A percentile compares a stretch with the other conserved stretches of the same genome.
phyloP scores from a whole-genome alignment of 2,329 filamentous ascomycete species.

The Epichloe brachyelytri region DNA sequence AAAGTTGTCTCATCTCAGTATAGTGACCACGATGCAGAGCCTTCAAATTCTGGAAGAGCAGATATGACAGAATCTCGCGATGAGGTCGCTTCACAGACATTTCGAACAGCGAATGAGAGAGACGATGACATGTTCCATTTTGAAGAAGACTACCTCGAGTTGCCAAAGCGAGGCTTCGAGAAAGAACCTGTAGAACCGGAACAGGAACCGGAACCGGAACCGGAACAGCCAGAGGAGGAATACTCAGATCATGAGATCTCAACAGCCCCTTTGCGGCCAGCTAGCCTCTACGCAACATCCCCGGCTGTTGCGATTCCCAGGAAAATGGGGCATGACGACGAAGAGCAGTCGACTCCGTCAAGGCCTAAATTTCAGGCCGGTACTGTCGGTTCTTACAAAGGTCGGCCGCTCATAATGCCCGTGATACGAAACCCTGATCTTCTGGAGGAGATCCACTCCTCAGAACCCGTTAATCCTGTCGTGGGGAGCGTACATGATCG shows the following conservation, averaged over 20 bases:
- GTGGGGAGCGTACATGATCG: conserved; percentile 41
- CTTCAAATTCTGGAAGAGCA: not conserved
- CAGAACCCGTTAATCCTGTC: conserved; percentile 37
- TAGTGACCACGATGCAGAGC: not conserved
- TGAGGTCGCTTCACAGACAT: not conserved
- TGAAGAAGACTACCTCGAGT: conserved; percentile 23
- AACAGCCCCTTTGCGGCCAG: not conserved
- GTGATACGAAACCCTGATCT: conserved; percentile 36
- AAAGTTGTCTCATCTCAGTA: conserved; percentile 3
- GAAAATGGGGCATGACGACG: not conserved
- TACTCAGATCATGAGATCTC: conserved; percentile 6
- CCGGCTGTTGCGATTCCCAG: conserved; percentile 27
- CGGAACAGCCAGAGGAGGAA: conserved; percentile 16
- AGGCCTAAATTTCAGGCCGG: conserved; percentile 23
- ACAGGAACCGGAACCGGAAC: not conserved
- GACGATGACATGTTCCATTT: conserved; percentile 35
- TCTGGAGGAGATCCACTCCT: conserved; percentile 32
- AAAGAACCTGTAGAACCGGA: not conserved
- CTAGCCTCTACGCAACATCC: conserved; percentile 27
- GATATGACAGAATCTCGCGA: not conserved
- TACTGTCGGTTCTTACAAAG: conserved; percentile 41
- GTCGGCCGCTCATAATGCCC: conserved; percentile 37
- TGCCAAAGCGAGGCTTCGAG: conserved; percentile 8
- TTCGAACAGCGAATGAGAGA: conserved; percentile 6
- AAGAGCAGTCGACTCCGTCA: conserved; percentile 19